Evolutionary conservation across 1,284 basidiomycete genomes (phyloP).

Genomic region (Malassezia psittaci): DNA sequence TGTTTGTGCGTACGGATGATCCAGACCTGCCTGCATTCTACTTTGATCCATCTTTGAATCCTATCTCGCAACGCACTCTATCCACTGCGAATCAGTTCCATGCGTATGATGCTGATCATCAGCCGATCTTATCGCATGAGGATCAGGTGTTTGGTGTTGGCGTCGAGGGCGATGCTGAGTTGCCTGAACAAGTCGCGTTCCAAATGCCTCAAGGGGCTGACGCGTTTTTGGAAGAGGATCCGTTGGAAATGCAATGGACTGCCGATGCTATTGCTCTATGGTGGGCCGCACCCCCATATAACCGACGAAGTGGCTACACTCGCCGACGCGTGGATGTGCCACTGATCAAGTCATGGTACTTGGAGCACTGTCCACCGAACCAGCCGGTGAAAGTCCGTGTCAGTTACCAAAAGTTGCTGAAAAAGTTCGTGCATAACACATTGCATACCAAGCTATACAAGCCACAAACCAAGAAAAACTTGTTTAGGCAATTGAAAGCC

Average conservation of each 20-base stretch:
- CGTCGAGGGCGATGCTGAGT: conserved; percentile 56
- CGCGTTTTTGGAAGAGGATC: conserved; percentile 72
- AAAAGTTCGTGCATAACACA: conserved; percentile 90
- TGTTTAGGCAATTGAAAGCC: conserved; percentile 88
- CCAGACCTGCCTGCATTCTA: conserved; percentile 99
- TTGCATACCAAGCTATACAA: conserved; percentile 79
- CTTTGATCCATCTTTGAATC: conserved; percentile 83
- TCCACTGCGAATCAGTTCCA: conserved; percentile 30
- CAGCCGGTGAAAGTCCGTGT: conserved; percentile 97
- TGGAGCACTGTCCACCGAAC: conserved; percentile 92
- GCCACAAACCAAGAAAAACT: conserved; percentile 92
- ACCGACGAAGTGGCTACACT: conserved; percentile 80
- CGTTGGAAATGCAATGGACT: conserved; percentile 79
- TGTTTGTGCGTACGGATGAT: conserved; percentile 97
- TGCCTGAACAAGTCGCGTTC: conserved; percentile 64
- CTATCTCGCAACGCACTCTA: conserved; percentile 53
- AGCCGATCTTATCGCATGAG: conserved; percentile 63
- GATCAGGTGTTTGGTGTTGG: conserved; percentile 76
- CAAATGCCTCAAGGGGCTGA: conserved; percentile 68
- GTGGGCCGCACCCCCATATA: conserved; percentile 97
- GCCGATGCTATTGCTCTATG: conserved; percentile 94
- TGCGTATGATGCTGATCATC: conserved; percentile 32
- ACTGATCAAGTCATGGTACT: conserved; percentile 83
- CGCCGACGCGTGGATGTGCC: conserved; percentile 89
- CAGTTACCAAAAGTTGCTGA: conserved; percentile 96